Evolutionary conservation across 208 protist species (phyloP).

Genomic region (Blechomonas ayalai): DNA sequence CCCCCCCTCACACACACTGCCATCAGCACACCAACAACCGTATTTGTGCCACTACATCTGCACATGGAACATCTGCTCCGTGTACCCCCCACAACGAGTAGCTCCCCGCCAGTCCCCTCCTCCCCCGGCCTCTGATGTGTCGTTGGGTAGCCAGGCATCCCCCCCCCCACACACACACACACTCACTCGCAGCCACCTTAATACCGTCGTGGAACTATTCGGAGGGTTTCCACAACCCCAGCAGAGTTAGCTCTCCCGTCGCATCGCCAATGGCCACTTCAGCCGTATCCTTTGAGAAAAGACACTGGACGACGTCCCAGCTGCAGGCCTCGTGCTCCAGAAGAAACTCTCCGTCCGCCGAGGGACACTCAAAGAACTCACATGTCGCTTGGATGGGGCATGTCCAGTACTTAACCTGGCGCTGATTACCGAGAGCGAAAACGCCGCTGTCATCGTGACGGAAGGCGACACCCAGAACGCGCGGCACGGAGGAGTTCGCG

Average conservation of each 20-base stretch:
- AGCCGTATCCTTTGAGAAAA: slow-evolving; percentile 1
- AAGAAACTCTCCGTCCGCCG: slow-evolving; percentile 19
- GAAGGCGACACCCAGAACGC: slow-evolving; percentile 11
- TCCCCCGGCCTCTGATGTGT: too few relatives aligned
- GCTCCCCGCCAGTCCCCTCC: too few relatives aligned
- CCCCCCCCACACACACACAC: not conserved
- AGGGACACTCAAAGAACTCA: too few relatives aligned
- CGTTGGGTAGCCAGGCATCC: too few relatives aligned
- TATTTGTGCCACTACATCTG: too few relatives aligned
- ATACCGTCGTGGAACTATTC: slow-evolving; percentile 2
- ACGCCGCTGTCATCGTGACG: slow-evolving; percentile 2
- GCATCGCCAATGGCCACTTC: slow-evolving; percentile 53
- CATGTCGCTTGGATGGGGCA: not conserved
- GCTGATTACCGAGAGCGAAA: slow-evolving; percentile 4
- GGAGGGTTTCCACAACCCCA: slow-evolving; percentile 38
- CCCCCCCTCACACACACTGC: too few relatives aligned
- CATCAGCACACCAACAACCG: too few relatives aligned
- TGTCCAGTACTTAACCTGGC: slow-evolving; percentile 11
- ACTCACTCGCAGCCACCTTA: not conserved
- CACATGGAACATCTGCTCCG: too few relatives aligned
- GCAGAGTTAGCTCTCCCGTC: slow-evolving; percentile 35
- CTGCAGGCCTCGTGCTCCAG: slow-evolving; percentile 5
- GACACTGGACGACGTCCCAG: slow-evolving; percentile 14
- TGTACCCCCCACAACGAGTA: too few relatives aligned
- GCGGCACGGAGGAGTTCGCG: not conserved